Percentiles rank a stretch among this genome's conserved stretches.
These are phyloP conservation scores for Reticulomyxa filosa DNA, from an alignment of 78 protist genomes.

Conservation along the genomic window DNA sequence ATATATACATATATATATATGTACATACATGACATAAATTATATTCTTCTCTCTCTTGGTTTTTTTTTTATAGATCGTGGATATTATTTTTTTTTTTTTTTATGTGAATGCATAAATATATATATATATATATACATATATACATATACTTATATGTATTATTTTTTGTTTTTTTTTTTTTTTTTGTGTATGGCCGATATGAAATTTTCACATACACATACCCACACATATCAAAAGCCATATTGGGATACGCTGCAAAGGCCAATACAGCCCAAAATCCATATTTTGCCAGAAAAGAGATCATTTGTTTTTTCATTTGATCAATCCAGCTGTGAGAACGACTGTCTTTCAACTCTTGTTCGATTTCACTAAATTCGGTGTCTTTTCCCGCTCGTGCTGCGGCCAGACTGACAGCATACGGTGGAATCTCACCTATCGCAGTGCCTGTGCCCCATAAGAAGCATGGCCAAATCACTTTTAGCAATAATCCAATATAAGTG, in stretches of 20 bases:
- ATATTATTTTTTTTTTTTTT: no score
- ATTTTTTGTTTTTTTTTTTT: background rate
- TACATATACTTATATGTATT: background rate
- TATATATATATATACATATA: background rate
- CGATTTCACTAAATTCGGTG: background rate
- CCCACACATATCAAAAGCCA: background rate
- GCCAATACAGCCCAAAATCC: background rate
- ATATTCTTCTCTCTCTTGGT: no score
- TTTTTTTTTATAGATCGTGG: no score
- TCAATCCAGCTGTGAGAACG: background rate
- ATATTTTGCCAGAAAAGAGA: background rate
- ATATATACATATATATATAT: background rate
- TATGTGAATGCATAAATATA: background rate
- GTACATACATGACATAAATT: background rate
- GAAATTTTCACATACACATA: no score
- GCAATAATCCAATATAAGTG: no score
- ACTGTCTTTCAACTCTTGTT: background rate
- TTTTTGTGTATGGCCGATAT: background rate
- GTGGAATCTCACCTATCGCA: background rate
- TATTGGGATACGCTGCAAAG: background rate
- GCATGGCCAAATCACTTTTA: background rate
- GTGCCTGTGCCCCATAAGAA: background rate
- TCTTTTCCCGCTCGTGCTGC: background rate
- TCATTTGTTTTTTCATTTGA: background rate
- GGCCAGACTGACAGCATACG: background rate